These are phyloP conservation scores for Paraphoma sp. DNA, from an alignment of 2,329 filamentous ascomycete species.

Conservation along the genomic window DNA sequence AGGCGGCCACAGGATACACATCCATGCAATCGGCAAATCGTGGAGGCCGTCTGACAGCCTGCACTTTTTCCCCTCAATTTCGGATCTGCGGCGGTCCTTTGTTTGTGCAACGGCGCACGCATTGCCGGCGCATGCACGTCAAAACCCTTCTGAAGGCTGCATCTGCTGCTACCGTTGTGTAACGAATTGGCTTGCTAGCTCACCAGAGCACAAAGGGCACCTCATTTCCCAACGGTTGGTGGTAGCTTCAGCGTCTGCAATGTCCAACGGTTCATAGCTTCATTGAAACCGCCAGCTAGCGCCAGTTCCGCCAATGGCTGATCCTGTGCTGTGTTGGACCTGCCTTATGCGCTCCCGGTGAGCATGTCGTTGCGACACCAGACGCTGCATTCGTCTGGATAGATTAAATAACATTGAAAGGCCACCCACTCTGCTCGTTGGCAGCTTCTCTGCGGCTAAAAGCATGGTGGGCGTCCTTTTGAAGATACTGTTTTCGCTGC, in stretches of 20 bases:
- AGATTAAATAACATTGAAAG: slow-evolving; percentile 4
- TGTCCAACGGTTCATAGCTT: slow-evolving; percentile 10
- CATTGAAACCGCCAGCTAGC: slow-evolving; percentile 21
- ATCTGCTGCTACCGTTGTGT: slow-evolving; percentile 30
- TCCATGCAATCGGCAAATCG: not conserved
- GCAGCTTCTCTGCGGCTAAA: not conserved
- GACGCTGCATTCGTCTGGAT: not conserved
- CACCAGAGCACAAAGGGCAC: slow-evolving; percentile 1
- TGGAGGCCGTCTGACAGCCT: not conserved
- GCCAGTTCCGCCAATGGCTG: slow-evolving; percentile 8
- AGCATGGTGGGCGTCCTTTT: not conserved
- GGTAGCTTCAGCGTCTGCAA: not conserved
- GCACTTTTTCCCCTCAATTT: slow-evolving; percentile 7
- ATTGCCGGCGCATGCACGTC: slow-evolving; percentile 34
- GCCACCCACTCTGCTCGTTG: not conserved
- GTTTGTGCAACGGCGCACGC: slow-evolving; percentile 13
- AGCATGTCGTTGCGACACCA: not conserved
- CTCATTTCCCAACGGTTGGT: slow-evolving; percentile 8
- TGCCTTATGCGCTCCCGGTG: not conserved
- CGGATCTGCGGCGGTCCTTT: slow-evolving; percentile 10
- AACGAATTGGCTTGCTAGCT: slow-evolving; percentile 27
- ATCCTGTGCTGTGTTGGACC: not conserved
- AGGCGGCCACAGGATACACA: not conserved
- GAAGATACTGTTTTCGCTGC: too few species aligned
- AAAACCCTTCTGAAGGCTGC: slow-evolving; percentile 29